Conservation (phyloP, 805 yeast species). For the Metschnikowia amazonensis region DNA sequence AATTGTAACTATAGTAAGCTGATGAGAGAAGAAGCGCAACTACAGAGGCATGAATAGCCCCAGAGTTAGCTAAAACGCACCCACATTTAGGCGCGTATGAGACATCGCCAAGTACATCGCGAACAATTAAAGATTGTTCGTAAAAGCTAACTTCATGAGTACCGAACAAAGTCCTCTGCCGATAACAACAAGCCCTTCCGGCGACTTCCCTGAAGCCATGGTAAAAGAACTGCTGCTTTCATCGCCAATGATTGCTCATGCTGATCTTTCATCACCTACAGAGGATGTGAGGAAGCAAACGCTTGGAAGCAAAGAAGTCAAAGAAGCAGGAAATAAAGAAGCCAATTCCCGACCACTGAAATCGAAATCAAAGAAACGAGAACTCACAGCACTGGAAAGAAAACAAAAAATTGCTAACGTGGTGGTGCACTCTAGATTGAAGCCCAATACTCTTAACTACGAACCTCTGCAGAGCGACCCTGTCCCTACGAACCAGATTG, state of each 20-base stretch:
- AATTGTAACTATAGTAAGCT: no score
- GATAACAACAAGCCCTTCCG: neutral
- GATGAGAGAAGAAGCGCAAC: no score
- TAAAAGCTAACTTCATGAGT: neutral
- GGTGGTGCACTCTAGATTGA: slow-evolving; percentile 32
- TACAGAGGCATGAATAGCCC: no score
- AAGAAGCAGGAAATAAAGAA: slow-evolving; percentile 6
- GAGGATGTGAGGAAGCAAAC: slow-evolving; percentile 1
- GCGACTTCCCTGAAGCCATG: neutral
- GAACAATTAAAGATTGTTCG: neutral
- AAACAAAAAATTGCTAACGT: slow-evolving; percentile 30
- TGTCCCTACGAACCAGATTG: slow-evolving; percentile 11
- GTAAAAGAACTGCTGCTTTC: neutral
- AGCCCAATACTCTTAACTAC: slow-evolving; percentile 30
- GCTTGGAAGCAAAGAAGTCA: neutral
- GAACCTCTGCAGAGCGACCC: slow-evolving; percentile 14
- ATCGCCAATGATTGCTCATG: neutral
- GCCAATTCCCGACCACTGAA: slow-evolving; percentile 25
- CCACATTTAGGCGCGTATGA: neutral
- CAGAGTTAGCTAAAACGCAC: no score
- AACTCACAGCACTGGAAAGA: slow-evolving; percentile 18
- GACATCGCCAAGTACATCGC: neutral
- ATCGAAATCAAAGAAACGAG: slow-evolving; percentile 22
- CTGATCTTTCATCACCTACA: neutral
- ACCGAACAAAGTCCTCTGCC: neutral